phyloP scores from a whole-genome alignment of 352 stramenopile genomes.

The Globisporangium alternatum region DNA sequence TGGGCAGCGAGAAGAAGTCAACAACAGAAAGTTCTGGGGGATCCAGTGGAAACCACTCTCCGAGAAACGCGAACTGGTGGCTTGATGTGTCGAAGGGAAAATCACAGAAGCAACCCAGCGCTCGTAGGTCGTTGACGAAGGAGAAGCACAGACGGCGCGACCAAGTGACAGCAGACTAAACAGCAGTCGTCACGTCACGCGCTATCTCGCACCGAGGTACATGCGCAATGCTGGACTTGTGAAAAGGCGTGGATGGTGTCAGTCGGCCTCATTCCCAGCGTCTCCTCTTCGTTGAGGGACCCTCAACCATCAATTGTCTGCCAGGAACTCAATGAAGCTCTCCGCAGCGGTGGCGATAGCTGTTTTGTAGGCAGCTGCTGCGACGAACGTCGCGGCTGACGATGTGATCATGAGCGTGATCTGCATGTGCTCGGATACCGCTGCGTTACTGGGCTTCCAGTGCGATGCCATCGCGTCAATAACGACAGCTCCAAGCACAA shows the following conservation, averaged over 20 bases:
- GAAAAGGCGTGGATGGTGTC: not conserved
- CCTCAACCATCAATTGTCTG: not conserved
- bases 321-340: constrained; percentile 6
- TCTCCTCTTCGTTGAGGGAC: not conserved
- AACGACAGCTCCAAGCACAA: not conserved
- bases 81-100: constrained; percentile 4
- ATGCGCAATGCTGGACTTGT: not conserved
- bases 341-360: not conserved
- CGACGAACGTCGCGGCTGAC: not conserved
- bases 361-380: constrained; percentile 9
- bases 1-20: not conserved
- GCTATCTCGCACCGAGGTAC: too few relatives aligned
- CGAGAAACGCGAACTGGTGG: constrained; percentile 13
- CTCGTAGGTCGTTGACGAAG: not conserved
- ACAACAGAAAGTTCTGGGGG: not conserved
- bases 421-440: constrained; percentile 34
- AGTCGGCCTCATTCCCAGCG: not conserved
- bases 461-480: constrained; percentile 21
- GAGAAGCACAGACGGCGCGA: not conserved
- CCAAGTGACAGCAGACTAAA: not conserved
- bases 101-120: not conserved
- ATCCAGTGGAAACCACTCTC: not conserved
- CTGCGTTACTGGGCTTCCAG: constrained; percentile 43
- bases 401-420: constrained; percentile 43
- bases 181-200: too few relatives aligned